Evolutionary conservation across 768 basidiomycete genomes (phyloP).

Genomic region (Panus rudis): DNA sequence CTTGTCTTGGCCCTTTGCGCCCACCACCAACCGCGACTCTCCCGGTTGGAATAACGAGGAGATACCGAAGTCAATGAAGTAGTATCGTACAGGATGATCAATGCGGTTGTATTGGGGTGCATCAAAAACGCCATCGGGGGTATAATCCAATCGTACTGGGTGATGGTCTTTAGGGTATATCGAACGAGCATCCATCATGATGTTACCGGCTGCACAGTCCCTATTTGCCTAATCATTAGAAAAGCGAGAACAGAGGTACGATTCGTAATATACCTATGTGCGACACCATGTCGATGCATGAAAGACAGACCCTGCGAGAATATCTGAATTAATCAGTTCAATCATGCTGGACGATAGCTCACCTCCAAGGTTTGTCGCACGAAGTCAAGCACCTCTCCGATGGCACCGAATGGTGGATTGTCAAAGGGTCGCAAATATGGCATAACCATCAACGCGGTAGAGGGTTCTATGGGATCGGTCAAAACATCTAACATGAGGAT

Average conservation of each 20-base stretch:
- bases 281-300: conserved; percentile 30
- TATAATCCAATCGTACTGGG: conserved; percentile 14
- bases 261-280: conserved; percentile 22
- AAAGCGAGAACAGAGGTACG: not conserved
- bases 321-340: not conserved
- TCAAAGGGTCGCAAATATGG: conserved; percentile 23
- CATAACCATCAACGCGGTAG: conserved; percentile 19
- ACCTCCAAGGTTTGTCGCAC: conserved; percentile 30
- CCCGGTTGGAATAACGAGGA: conserved; percentile 1
- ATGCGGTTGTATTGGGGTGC: conserved; percentile 22
- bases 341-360: not conserved
- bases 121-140: conserved; percentile 23
- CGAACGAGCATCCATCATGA: conserved; percentile 13
- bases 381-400: conserved; percentile 30
- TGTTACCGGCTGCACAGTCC: conserved; percentile 11
- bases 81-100: conserved; percentile 7
- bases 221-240: not conserved
- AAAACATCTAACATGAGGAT: conserved; percentile 18
- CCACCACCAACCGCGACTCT: conserved; percentile 7
- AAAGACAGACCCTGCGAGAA: conserved; percentile 27
- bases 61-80: conserved; percentile 11
- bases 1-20: conserved; percentile 15
- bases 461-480: conserved; percentile 4
- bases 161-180: conserved; percentile 18
- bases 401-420: conserved; percentile 24